Evolutionary conservation across 1,284 basidiomycete species (phyloP).

Genomic region (Volvariella surrecta): DNA sequence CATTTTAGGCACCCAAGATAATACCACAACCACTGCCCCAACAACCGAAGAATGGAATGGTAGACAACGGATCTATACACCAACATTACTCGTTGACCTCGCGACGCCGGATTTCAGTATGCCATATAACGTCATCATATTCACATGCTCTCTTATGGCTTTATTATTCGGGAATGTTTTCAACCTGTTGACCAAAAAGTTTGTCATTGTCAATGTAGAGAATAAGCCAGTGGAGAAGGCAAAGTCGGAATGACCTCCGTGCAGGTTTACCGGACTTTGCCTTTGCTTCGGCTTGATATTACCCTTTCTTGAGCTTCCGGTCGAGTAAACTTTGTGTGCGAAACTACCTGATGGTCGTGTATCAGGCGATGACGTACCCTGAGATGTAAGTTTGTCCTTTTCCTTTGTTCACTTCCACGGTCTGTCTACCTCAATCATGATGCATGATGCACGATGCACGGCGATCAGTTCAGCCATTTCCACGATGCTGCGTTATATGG

Average conservation of each 20-base stretch:
- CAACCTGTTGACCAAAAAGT: conserved; percentile 78
- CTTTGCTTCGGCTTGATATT: no score
- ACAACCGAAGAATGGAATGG: conserved; percentile 2
- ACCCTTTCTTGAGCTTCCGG: no score
- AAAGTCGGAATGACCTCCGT: conserved; percentile 3
- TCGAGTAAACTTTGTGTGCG: no score
- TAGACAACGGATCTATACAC: conserved; percentile 60
- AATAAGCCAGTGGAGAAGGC: conserved; percentile 6
- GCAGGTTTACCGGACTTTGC: not conserved
- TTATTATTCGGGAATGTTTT: conserved; percentile 91
- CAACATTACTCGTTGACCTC: conserved; percentile 78
- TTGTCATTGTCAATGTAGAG: conserved; percentile 46
- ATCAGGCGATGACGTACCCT: no score
- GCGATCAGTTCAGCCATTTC: no score
- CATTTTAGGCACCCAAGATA: conserved; percentile 24
- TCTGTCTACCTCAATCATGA: no score
- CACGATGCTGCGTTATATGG: no score
- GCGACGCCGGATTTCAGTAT: conserved; percentile 98
- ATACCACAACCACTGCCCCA: conserved; percentile 7
- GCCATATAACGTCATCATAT: conserved; percentile 99
- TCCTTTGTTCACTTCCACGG: no score
- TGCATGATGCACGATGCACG: no score
- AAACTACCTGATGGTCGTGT: no score
- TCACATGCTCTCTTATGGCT: conserved; percentile 86
- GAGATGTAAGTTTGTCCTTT: no score